Evolutionary conservation across 176 grass and related monocot genomes (phyloP), one percentile per base, ranked within the genome.

Genomic region (Zizania latifolia): DNA sequence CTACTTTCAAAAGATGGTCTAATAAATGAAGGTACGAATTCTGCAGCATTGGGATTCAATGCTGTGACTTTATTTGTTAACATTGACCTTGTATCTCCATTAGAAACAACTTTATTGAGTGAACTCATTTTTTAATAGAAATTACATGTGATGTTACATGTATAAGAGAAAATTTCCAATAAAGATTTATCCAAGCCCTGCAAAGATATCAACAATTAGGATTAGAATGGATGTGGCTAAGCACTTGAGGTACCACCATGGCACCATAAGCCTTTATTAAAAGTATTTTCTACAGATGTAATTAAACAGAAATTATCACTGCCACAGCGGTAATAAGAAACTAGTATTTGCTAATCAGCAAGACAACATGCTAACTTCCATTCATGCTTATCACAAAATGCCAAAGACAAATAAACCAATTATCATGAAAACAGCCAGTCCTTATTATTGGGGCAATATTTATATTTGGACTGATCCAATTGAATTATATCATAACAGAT

Each of bases 31-130:
- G 94, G 94, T 54, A 94, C 81, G 78, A 99, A 94, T 80, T 92
- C 95, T 59, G 91, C 89, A 72, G 95, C 95, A 73, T 98, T 98
- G 58, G 95, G 95, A 94, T 98, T 98, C 44, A 98, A 83, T 74
- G 91, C 41, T 27, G 86, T 90, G 38, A 62, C 78, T 77, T 89
- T 98, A 78, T 80, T 91, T 61, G 85, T 40, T 75, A 86, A 85
- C 59, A 78, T 71, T 62, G 81, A 83, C 57, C 86, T 88, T 10
- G 37, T 51, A 32, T 87, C 82, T 63, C 69, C 56, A 54, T 81
- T 85, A 62, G 81, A 45, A 70, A 77, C 78, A 79, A 68, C 78
- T 87, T 83, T 92, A 86, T 81, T 88, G 35, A 81, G 65, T 31
- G 84, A 92, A 86, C 65, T 92, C 95, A 99, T 99, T 64, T 89